phyloP scores from a whole-genome alignment of 768 basidiomycete species.

The Collybiopsis luxurians region DNA sequence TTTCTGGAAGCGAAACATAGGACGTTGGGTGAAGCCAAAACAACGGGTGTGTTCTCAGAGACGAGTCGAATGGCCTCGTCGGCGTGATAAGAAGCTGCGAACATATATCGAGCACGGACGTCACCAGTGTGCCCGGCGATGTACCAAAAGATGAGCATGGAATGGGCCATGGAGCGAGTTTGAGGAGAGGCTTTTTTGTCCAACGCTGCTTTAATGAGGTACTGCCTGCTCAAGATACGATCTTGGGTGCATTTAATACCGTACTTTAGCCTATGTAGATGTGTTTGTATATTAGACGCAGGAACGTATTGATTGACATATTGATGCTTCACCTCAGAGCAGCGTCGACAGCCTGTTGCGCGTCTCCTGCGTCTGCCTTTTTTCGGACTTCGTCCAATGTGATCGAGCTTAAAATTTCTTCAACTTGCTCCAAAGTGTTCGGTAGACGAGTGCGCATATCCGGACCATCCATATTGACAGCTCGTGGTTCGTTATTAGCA shows the following conservation, averaged over 20 bases:
- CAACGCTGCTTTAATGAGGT: conserved; percentile 10
- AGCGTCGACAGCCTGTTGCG: conserved; percentile 8
- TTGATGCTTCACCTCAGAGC: conserved; percentile 6
- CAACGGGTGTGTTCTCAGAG: not conserved
- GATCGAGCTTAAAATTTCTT: conserved; percentile 1
- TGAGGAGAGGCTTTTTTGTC: not conserved
- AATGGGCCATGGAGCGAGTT: conserved; percentile 9
- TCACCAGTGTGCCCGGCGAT: not conserved
- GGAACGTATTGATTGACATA: not conserved
- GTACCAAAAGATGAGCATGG: conserved; percentile 12
- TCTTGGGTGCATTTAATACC: conserved; percentile 11
- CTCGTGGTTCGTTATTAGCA: not conserved
- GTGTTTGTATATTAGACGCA: not conserved
- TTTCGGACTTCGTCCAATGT: conserved; percentile 3
- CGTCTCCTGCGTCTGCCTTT: conserved; percentile 10
- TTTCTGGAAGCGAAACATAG: conserved; percentile 17
- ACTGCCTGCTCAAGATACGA: conserved; percentile 4
- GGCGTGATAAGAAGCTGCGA: conserved; percentile 15
- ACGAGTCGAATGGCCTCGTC: conserved; percentile 14
- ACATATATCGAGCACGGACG: conserved; percentile 5
- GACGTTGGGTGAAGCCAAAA: conserved; percentile 12
- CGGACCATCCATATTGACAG: not conserved
- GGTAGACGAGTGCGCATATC: not conserved
- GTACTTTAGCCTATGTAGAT: not conserved
- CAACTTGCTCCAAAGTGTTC: not conserved